Percentiles rank a stretch among this genome's conserved stretches.
phyloP scores from a whole-genome alignment of 176 grass and related monocot species.

The Poa pratensis region DNA sequence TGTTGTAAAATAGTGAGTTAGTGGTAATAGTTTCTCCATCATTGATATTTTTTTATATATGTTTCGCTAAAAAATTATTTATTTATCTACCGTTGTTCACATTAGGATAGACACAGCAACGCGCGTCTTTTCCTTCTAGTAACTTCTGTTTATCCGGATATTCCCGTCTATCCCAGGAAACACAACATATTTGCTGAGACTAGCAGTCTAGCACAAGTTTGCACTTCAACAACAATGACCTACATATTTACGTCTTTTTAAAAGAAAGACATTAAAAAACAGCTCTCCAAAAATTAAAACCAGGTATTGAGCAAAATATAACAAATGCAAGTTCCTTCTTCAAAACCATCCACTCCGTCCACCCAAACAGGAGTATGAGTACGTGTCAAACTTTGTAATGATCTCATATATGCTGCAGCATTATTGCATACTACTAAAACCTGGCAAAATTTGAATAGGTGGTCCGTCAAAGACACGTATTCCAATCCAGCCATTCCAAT shows the following conservation, averaged over 20 bases:
- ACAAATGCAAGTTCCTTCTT: neutral
- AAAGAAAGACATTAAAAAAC: neutral
- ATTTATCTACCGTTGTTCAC: too few relatives aligned
- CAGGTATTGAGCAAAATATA: neutral
- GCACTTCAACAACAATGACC: neutral
- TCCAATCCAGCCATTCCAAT: slow-evolving; percentile 3
- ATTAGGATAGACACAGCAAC: too few relatives aligned
- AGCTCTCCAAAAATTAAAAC: neutral
- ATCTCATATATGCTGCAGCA: neutral
- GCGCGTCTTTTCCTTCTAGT: too few relatives aligned
- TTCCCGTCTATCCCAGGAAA: neutral
- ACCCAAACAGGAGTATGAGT: neutral
- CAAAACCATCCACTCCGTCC: neutral
- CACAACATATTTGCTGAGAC: neutral
- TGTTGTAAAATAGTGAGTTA: too few relatives aligned
- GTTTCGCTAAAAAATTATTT: too few relatives aligned
- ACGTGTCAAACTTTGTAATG: neutral
- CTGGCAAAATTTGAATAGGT: slow-evolving; percentile 25
- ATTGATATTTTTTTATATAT: too few relatives aligned
- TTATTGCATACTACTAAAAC: slow-evolving; percentile 35
- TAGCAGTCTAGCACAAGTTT: neutral
- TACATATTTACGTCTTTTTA: neutral
- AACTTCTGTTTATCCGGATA: too few relatives aligned
- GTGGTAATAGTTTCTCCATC: too few relatives aligned
- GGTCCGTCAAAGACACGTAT: neutral